Percentiles rank a stretch among this genome's conserved stretches.
These are phyloP conservation scores for Pisolithus thermaeus DNA, from an alignment of 1,284 basidiomycete species.

Conservation along the genomic window DNA sequence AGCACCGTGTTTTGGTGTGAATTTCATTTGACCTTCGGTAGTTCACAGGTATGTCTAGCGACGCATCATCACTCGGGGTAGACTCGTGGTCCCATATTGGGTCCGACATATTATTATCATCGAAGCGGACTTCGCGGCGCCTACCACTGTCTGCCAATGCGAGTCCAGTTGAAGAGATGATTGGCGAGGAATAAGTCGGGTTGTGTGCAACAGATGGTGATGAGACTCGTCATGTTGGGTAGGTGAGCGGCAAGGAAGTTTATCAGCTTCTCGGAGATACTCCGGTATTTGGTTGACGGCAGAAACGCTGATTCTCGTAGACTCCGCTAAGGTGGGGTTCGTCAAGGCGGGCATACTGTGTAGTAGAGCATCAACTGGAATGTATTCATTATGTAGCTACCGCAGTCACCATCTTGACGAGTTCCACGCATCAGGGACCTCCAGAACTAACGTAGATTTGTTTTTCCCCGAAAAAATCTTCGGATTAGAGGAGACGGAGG, in stretches of 20 bases:
- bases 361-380: conserved; percentile 7
- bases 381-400: background rate
- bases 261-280: conserved; percentile 29
- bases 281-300: conserved; percentile 28
- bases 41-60: conserved; percentile 22
- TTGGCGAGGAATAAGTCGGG: conserved; percentile 22
- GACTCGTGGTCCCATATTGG: conserved; percentile 28
- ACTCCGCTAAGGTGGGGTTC: conserved; percentile 30
- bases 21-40: conserved; percentile 12
- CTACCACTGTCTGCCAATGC: conserved; percentile 23
- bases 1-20: conserved; percentile 16
- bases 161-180: conserved; percentile 27
- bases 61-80: conserved; percentile 27
- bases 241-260: conserved; percentile 28
- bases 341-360: conserved; percentile 22
- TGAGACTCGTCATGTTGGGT: conserved; percentile 10
- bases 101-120: conserved; percentile 29
- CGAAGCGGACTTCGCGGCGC: conserved; percentile 31
- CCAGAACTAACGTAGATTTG: conserved; percentile 13
- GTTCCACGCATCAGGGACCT: conserved; percentile 20
- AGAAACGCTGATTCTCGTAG: conserved; percentile 27
- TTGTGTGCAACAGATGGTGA: conserved; percentile 14
- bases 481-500: conserved; percentile 6
- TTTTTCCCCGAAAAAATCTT: conserved; percentile 7
- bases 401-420: conserved; percentile 12